Evolutionary conservation across 768 basidiomycete genomes (phyloP), one percentile per base, ranked within the genome.

Genomic region (Kwoniella sp.): DNA sequence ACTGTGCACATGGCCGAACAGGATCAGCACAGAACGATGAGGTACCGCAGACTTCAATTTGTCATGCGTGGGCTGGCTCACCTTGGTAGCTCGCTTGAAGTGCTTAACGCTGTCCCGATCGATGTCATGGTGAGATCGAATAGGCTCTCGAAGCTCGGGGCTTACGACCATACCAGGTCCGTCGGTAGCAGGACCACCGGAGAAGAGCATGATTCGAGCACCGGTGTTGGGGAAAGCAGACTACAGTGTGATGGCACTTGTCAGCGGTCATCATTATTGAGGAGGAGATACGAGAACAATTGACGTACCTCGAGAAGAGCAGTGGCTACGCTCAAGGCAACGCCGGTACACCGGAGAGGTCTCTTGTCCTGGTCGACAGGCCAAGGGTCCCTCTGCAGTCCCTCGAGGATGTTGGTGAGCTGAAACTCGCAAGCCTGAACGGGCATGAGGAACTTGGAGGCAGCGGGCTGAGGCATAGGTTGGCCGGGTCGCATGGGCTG

Each of bases 51-150:
- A 15, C 13, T 20, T 23, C 25, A 47, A 37, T 37, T 13, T 26
- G 52, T 56, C 55, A 4, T 20, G 1, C 56, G 11, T 73, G 13
- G 34, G 13, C 5, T 34, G 20, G 41, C 84, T 55, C 66, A 94
- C 95, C 88, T 98, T 99, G 68, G 88, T 87, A 15, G 96, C 93
- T 51, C 93, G 89, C 83, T 97, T 98, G 84, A 89, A 98, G 79
- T 99, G 93, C 82, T 97, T 98, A 50, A 90, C 94, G 67, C 87
- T 90, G 80, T 99, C 96, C 22, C 93, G 86, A 75, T 99, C 96
- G 73, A 98, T 98, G 76, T 99, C 96, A 82, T 98, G 95, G 79
- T 99, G 96, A 8, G 93, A 96, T 58, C 96, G 90, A 68, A 99
- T 98, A 1, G 94, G 93, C 75, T 99, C 96, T 82, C 92, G 91